A percentile compares a stretch with the other conserved stretches of the same genome.
Evolutionary conservation across 495 filamentous ascomycete species (phyloP).

Genomic region (Podospora pseudopauciseta): DNA sequence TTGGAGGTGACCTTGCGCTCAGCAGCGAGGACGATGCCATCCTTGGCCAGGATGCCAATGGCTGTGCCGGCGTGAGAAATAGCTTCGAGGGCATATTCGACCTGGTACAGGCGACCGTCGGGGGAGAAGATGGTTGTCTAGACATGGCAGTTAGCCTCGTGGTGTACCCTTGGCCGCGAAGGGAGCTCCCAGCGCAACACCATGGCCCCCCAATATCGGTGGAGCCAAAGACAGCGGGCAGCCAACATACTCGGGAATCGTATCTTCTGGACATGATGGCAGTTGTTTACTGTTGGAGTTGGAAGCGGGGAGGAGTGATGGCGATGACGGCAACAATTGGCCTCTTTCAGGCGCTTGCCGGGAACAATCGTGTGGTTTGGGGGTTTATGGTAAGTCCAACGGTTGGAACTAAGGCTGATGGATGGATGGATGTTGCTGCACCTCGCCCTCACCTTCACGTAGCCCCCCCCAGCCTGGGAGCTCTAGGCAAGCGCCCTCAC

Average conservation of each 20-base stretch:
- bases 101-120: conserved; percentile 96
- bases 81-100: conserved; percentile 98
- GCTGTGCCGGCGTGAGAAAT: conserved; percentile 98
- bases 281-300: conserved; percentile 1
- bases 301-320: not conserved
- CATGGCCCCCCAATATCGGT: conserved; percentile 4
- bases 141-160: conserved; percentile 36
- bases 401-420: conserved; percentile 18
- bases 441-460: conserved; percentile 7
- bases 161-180: conserved; percentile 16
- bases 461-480: conserved; percentile 17
- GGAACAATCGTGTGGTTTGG: not conserved
- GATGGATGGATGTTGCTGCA: conserved; percentile 20
- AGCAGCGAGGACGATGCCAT: conserved; percentile 98
- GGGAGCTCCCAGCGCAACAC: not conserved
- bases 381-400: not conserved
- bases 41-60: conserved; percentile 91
- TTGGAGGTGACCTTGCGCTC: conserved; percentile 99
- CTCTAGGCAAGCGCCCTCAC: conserved; percentile 40
- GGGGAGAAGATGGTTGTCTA: conserved; percentile 99
- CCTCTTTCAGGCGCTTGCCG: not conserved
- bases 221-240: not conserved
- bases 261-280: conserved; percentile 89
- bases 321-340: not conserved
- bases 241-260: conserved; percentile 80